phyloP scores from a whole-genome alignment of 176 grass and related monocot genomes.

The Ampelocalamus luodianensis region DNA sequence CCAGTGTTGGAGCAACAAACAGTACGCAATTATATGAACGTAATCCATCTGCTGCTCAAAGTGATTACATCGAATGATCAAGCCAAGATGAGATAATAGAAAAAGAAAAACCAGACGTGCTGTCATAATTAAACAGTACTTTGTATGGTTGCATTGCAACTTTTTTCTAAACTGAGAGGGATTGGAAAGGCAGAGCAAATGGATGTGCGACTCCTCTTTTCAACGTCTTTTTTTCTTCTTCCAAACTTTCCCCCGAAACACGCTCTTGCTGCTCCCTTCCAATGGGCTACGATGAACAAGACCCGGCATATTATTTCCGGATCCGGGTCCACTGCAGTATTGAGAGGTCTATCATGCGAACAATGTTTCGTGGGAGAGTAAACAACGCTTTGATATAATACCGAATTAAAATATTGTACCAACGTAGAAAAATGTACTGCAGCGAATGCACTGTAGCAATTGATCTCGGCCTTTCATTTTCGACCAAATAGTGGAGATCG shows the following conservation, averaged over 20 bases:
- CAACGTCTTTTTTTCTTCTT: not conserved
- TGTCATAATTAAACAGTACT: constrained; percentile 31
- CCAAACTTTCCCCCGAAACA: constrained; percentile 28
- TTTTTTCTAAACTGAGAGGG: constrained; percentile 8
- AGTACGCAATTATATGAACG: constrained; percentile 8
- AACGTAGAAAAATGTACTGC: no score
- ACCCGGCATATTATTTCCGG: not conserved
- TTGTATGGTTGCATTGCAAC: constrained; percentile 6
- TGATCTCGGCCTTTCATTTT: no score
- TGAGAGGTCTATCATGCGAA: no score
- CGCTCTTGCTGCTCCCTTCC: constrained; percentile 12
- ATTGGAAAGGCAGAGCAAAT: not conserved
- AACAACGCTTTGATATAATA: no score
- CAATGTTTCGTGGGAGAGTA: no score
- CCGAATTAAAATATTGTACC: no score
- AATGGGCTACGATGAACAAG: constrained; percentile 19
- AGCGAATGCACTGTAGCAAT: no score
- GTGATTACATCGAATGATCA: constrained; percentile 39
- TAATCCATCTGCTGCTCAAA: constrained; percentile 35
- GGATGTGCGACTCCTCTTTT: not conserved
- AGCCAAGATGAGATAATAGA: not conserved
- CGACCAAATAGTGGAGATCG: no score
- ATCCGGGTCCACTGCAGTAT: no score
- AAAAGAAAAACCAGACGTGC: not conserved
- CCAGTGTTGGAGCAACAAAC: not conserved